Evolutionary conservation across 352 stramenopile genomes (phyloP).

Genomic region (Globisporangium spiculum): DNA sequence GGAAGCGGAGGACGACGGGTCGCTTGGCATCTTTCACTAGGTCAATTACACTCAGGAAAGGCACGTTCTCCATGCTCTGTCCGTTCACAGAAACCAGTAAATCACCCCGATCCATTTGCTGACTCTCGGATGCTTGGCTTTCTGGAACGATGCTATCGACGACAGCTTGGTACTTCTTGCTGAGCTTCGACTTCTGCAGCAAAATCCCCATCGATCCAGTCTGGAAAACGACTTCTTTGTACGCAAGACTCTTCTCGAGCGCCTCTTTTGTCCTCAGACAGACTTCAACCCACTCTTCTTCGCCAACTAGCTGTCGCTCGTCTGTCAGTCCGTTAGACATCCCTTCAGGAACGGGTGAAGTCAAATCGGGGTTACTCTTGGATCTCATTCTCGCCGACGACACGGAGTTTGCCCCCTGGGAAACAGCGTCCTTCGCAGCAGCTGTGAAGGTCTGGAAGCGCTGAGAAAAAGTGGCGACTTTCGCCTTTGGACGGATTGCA

Average conservation of each 20-base stretch:
- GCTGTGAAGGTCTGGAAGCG: constrained; percentile 61
- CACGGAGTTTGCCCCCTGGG: constrained; percentile 25
- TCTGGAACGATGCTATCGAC: constrained; percentile 82
- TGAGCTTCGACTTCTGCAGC: constrained; percentile 65
- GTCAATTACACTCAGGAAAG: constrained; percentile 76
- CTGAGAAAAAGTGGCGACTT: constrained; percentile 59
- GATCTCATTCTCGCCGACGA: constrained; percentile 11
- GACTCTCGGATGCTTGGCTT: constrained; percentile 69
- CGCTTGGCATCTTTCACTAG: constrained; percentile 68
- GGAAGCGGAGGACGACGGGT: constrained; percentile 66
- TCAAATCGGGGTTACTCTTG: constrained; percentile 20
- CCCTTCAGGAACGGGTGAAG: constrained; percentile 2
- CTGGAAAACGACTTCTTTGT: constrained; percentile 74
- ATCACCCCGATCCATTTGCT: constrained; percentile 67
- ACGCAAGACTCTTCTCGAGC: constrained; percentile 44
- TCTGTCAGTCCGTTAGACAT: constrained; percentile 22
- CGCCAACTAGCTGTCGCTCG: constrained; percentile 33
- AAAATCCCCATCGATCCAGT: constrained; percentile 70
- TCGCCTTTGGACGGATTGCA: constrained; percentile 19
- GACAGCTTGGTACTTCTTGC: constrained; percentile 66
- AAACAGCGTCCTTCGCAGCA: constrained; percentile 65
- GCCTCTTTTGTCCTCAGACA: constrained; percentile 46
- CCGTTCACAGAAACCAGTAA: constrained; percentile 75
- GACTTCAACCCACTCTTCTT: constrained; percentile 83
- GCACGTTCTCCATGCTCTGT: constrained; percentile 51